Conservation (phyloP, 108 stramenopile species). For the Skeletonema menzelii region DNA sequence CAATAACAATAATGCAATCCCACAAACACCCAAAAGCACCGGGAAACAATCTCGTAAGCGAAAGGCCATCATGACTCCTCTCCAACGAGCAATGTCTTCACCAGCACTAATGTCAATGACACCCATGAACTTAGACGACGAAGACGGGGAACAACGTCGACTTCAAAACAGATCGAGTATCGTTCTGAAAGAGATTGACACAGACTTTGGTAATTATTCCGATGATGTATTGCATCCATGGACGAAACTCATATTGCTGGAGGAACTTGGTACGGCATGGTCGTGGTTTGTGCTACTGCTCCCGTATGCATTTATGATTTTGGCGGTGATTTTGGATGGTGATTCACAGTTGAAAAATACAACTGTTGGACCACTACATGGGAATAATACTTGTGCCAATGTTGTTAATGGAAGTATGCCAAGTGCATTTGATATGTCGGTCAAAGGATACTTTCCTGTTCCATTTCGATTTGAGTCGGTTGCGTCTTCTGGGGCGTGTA, state of each 20-base stretch:
- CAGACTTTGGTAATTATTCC: slow-evolving; percentile 3
- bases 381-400: slow-evolving; percentile 25
- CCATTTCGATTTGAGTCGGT: slow-evolving; percentile 23
- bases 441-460: slow-evolving; percentile 42
- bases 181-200: slow-evolving; percentile 42
- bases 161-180: neutral
- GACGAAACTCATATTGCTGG: slow-evolving; percentile 73
- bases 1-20: neutral
- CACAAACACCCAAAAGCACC: neutral
- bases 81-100: slow-evolving; percentile 26
- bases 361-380: slow-evolving; percentile 44
- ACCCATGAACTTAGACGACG: slow-evolving; percentile 1
- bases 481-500: slow-evolving; percentile 23
- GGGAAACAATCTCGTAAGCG: neutral
- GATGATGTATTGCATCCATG: slow-evolving; percentile 52
- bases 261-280: slow-evolving; percentile 77
- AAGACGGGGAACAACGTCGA: neutral
- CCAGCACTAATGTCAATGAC: slow-evolving; percentile 36
- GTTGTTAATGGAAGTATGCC: slow-evolving; percentile 19
- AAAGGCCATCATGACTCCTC: slow-evolving; percentile 1
- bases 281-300: slow-evolving; percentile 73
- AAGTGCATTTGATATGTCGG: slow-evolving; percentile 26
- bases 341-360: slow-evolving; percentile 34
- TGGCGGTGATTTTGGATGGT: slow-evolving; percentile 58
- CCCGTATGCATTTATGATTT: slow-evolving; percentile 63